Evolutionary conservation across 768 basidiomycete genomes (phyloP).

Genomic region (Saitozyma podzolica): DNA sequence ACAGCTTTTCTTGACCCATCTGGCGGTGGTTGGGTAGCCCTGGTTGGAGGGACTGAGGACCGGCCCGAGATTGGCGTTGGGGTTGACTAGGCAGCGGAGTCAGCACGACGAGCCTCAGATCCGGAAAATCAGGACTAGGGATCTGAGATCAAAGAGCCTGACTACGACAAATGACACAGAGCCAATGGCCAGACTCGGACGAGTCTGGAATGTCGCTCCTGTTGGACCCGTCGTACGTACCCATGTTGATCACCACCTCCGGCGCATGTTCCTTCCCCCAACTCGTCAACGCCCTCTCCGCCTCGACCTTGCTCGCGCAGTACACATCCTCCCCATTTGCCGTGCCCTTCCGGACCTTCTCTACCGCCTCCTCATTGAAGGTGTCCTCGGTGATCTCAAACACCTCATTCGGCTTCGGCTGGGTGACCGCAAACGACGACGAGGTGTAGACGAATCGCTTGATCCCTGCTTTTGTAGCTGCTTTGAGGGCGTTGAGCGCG

Average conservation of each 20-base stretch:
- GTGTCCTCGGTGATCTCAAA: slow-evolving; percentile 1
- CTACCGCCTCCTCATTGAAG: slow-evolving; percentile 2
- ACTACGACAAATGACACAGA: no score
- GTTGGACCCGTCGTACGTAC: no score
- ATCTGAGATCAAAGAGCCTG: no score
- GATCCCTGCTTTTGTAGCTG: not conserved
- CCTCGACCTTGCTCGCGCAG: not conserved
- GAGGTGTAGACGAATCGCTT: slow-evolving; percentile 6
- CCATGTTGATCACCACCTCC: no score
- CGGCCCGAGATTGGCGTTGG: not conserved
- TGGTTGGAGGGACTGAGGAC: not conserved
- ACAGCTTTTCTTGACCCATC: not conserved
- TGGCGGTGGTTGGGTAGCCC: not conserved
- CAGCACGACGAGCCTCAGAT: not conserved
- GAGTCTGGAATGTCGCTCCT: no score
- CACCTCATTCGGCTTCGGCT: not conserved
- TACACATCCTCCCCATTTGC: not conserved
- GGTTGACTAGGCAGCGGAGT: not conserved
- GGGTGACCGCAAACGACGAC: not conserved
- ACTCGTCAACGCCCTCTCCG: no score
- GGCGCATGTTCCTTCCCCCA: no score
- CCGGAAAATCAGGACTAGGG: no score
- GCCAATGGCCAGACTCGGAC: no score
- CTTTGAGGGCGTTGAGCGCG: not conserved
- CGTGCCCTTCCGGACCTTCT: not conserved